phyloP scores from a whole-genome alignment of 129 eudicot genomes.

The Mikania micrantha region DNA sequence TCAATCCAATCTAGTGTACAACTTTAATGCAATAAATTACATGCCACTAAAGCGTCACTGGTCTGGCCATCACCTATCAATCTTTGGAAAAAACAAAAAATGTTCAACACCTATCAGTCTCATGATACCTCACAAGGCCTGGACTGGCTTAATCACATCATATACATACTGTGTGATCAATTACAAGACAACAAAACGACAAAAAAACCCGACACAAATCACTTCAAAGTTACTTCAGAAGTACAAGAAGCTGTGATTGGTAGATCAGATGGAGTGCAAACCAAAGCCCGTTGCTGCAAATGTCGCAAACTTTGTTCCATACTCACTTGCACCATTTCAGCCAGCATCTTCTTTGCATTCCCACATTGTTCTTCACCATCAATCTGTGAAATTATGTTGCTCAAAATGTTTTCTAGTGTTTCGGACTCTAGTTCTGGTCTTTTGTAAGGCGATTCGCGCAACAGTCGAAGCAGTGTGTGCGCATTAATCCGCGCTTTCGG shows the following conservation, averaged over 20 bases:
- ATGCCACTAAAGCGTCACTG: not conserved
- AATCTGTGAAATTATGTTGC: slow-evolving; percentile 60
- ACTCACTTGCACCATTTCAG: slow-evolving; percentile 98
- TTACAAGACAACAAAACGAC: slow-evolving; percentile 1
- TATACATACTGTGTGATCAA: slow-evolving; percentile 8
- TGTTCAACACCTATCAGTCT: slow-evolving; percentile 24
- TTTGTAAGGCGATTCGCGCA: slow-evolving; percentile 72
- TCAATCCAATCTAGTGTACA: slow-evolving; percentile 6
- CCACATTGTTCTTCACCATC: slow-evolving; percentile 86
- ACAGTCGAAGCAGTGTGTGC: slow-evolving; percentile 48
- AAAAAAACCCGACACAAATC: slow-evolving; percentile 6
- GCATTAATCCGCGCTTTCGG: slow-evolving; percentile 65
- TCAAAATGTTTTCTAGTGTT: slow-evolving; percentile 66
- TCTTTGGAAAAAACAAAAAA: not conserved
- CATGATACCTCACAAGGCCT: slow-evolving; percentile 32
- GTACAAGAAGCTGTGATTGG: slow-evolving; percentile 42
- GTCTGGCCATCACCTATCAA: not conserved
- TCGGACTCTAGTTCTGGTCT: slow-evolving; percentile 66
- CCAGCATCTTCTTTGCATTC: slow-evolving; percentile 86
- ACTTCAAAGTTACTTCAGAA: slow-evolving; percentile 54
- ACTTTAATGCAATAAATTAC: not conserved
- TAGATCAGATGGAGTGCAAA: slow-evolving; percentile 66
- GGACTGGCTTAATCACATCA: slow-evolving; percentile 26
- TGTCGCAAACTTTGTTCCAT: slow-evolving; percentile 93
- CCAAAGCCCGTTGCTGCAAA: slow-evolving; percentile 87